Base-by-base conservation (phyloP, 805 yeast genomes). In the Kazachstania taianensis region DNA sequence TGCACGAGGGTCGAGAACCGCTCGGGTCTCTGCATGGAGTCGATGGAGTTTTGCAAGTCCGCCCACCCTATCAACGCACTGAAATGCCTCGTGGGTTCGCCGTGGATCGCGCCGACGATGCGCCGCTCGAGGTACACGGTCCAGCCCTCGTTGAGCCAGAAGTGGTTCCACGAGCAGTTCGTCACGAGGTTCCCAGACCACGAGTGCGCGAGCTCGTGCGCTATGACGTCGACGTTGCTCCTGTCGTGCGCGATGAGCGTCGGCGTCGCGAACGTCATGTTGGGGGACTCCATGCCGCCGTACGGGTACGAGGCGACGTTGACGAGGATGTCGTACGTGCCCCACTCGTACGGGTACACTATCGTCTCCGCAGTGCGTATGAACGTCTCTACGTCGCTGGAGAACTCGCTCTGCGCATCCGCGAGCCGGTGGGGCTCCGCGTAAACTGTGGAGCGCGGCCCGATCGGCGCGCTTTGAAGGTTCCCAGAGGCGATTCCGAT, bases 101-200 rank as follows among this genome's bases (percentile, higher is more conserved):
- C 94, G 51, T 83, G 84, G n/a, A 84, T 56, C 12, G 67, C 71
- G 13, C 82, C 94, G 20, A 75, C 64, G 40, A 86, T 85, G 49
- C 94, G 67, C 55, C 96, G 72, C 60, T 86, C 96, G 25, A 86
- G 60, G 56, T 86, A 86, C 27, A 86, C 95, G 5, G 95, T 85
- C 95, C 95, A 86, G 25, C 96, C 96, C 63, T 86, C 96, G 56
- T 86, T 86, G 46, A 86, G 70, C 92, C 94, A 86, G 58, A 86
- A 85, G 62, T 85, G 94, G 53, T 83, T 87, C 92, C 94, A 86
- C 0, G 92, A 80, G 49, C 80, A 75, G 58, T 84, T 86, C 20
- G 95, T 86, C 28, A 86, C 94, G 45, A 85, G 69, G 53, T 86
- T 86, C 30, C 96, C 96, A 2, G 84, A 72, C 94, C 95, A 86